Base-by-base conservation (phyloP, 2,329 filamentous ascomycete genomes). In the Triangularia verruculosa region DNA sequence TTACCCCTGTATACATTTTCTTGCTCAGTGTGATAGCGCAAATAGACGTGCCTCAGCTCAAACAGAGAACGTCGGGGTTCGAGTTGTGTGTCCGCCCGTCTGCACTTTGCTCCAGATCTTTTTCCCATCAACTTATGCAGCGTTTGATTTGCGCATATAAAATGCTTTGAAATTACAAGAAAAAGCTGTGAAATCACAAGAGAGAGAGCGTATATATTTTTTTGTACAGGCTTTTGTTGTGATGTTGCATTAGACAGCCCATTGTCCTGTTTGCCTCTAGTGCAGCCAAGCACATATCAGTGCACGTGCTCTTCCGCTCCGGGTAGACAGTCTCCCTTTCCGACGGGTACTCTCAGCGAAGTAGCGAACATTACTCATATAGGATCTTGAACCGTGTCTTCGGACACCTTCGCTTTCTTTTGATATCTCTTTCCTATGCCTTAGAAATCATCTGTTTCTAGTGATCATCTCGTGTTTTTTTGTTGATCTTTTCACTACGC, bases 341-440 rank as follows among this genome's bases (percentile, higher is more conserved):
- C n/a, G n/a, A 17, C 2, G 6, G 2, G 8, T 11, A 47, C 7
- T 22, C 20, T 20, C 39, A 47, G 39, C 39, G 39, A 47, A 17
- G 39, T 47, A 47, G 39, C 17, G 39, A 17, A 47, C 17, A 2
- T 7, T 4, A 15, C 30, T 7, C 30, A 32, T 11, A 1, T 53
- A 25, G 20, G 20, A 17, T 20, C 11, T 13, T 4, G 52, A 54
- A 13, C n/a, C 8, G 27, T 30, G 25, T 30, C 15, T 20, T 28
- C 12, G 20, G 25, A 30, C 25, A 30, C 25, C 53, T 56, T 56
- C 53, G 53, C 53, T 56, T 56, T 56, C 53, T 56, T 56, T 56
- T 56, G 9, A 11, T 28, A 9, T 28, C 51, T 15, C n/a, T 53
- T 53, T 53, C 5, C n/a, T n/a, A n/a, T n/a, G n/a, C n/a, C n/a